phyloP scores from a whole-genome alignment of 164 flowering plant species.

The Vitis vinifera region DNA sequence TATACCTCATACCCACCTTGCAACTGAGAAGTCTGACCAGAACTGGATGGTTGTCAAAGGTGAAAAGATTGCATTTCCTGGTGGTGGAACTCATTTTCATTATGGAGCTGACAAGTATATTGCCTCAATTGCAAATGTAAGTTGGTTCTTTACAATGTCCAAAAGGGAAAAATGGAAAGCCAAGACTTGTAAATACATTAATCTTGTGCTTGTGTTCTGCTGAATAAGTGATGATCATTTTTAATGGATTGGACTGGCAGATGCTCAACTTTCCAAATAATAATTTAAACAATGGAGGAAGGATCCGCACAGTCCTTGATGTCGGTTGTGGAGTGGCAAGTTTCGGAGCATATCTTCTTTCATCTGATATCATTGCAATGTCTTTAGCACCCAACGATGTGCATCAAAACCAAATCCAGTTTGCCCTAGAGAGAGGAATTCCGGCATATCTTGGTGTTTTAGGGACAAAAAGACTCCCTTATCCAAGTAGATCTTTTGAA shows the following conservation, averaged over 20 bases:
- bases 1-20: constrained; percentile 95
- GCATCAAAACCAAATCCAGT: constrained; percentile 92
- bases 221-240: not conserved
- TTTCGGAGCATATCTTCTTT: constrained; percentile 87
- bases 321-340: constrained; percentile 97
- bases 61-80: constrained; percentile 79
- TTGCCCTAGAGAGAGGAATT: constrained; percentile 95
- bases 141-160: constrained; percentile 10
- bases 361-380: constrained; percentile 73
- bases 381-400: constrained; percentile 95
- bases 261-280: constrained; percentile 78
- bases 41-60: constrained; percentile 98
- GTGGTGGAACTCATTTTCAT: constrained; percentile 94
- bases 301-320: constrained; percentile 77
- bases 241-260: constrained; percentile 40
- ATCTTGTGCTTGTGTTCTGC: no score
- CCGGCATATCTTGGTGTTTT: constrained; percentile 91
- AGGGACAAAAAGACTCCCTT: constrained; percentile 89
- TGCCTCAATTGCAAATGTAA: constrained; percentile 75
- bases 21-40: constrained; percentile 87
- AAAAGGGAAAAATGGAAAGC: not conserved
- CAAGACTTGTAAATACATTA: not conserved
- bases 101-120: constrained; percentile 92
- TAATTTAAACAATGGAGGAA: constrained; percentile 72
- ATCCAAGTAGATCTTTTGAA: constrained; percentile 94